A percentile compares a stretch with the other conserved stretches of the same genome.
Evolutionary conservation across 2,329 filamentous ascomycete species (phyloP).

Genomic region (Emmonsiellopsis sp.): DNA sequence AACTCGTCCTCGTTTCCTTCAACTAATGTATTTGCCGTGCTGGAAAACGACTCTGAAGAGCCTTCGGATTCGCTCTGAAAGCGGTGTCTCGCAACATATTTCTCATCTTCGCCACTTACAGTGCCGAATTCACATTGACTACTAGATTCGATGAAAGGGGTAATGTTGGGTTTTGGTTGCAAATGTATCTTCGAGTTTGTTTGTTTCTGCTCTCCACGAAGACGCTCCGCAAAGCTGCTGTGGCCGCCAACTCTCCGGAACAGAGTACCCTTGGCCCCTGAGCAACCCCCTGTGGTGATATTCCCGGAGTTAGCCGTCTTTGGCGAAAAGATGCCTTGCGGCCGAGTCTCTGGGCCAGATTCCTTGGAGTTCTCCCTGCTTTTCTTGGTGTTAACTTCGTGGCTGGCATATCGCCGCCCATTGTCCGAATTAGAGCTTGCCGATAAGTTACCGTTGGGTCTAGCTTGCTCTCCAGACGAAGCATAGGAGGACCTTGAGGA

Average conservation of each 20-base stretch:
- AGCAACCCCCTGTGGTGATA: not conserved
- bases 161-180: not conserved
- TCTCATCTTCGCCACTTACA: not conserved
- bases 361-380: not conserved
- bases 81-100: not conserved
- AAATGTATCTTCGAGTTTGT: not conserved
- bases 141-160: not conserved
- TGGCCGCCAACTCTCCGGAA: not conserved
- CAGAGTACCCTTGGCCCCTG: not conserved
- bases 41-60: constrained; percentile 4
- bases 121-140: not conserved
- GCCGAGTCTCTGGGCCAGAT: not conserved
- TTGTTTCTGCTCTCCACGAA: not conserved
- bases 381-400: not conserved
- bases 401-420: not conserved
- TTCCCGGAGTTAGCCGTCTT: not conserved
- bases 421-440: not conserved
- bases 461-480: not conserved
- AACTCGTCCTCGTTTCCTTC: constrained; percentile 1
- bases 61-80: constrained; percentile 5
- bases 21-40: constrained; percentile 1
- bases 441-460: not conserved
- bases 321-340: not conserved
- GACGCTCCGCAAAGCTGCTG: not conserved
- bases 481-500: not conserved